Conservation (phyloP, 176 grass and related monocot genomes). For the Oryza glaberrima region DNA sequence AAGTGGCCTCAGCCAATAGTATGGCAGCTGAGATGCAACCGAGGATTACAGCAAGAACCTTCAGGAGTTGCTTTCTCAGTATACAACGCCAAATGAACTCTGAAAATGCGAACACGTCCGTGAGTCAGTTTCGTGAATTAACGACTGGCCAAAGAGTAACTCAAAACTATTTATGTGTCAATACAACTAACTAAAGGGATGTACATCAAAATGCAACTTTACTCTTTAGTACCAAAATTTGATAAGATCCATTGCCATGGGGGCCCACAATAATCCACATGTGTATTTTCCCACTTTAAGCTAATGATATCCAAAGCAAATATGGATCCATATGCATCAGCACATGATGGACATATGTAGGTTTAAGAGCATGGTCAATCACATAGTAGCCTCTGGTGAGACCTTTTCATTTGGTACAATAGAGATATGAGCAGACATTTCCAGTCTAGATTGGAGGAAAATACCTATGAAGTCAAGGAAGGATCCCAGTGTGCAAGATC, state of each 20-base stretch:
- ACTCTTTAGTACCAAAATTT: neutral
- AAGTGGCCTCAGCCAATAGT: slow-evolving; percentile 96
- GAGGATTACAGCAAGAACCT: slow-evolving; percentile 71
- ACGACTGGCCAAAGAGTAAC: neutral
- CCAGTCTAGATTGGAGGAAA: neutral
- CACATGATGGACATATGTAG: neutral
- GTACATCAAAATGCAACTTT: neutral
- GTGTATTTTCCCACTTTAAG: neutral
- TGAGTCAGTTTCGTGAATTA: slow-evolving; percentile 29
- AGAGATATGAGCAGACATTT: slow-evolving; percentile 3
- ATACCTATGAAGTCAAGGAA: slow-evolving; percentile 76
- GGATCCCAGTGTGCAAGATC: slow-evolving; percentile 61
- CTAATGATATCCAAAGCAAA: neutral
- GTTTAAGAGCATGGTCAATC: neutral
- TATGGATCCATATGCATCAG: neutral
- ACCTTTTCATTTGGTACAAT: slow-evolving; percentile 4
- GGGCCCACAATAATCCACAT: neutral
- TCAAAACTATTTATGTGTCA: neutral
- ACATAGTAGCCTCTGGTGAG: slow-evolving; percentile 2
- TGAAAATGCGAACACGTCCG: slow-evolving; percentile 49
- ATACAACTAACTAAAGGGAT: neutral
- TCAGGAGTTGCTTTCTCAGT: slow-evolving; percentile 92
- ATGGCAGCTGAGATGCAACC: slow-evolving; percentile 93
- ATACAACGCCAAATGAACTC: slow-evolving; percentile 96
- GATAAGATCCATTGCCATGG: neutral